Evolutionary conservation across 805 yeast genomes (phyloP), one percentile per base, ranked within the genome.

Genomic region (Suhomyces canberraensis): DNA sequence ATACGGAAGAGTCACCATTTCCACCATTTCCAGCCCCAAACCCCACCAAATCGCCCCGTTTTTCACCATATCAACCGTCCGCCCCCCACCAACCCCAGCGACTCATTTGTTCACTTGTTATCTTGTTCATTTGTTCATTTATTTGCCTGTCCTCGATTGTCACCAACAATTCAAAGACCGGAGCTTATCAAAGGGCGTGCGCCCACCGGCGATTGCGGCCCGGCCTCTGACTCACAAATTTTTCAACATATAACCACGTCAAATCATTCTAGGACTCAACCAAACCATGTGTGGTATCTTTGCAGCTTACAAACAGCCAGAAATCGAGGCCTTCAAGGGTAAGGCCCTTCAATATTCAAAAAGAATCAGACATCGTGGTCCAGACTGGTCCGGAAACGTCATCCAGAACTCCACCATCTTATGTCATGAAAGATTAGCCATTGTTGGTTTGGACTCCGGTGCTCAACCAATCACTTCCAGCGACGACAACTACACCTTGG

Each of bases 361-460:
- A 66, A 79, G 90, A 68, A 84, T 91, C 62, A 82, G 99, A 71
- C 99, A 93, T 69, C 83, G 99, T 69, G 99, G 99, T 57, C 99
- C 99, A 50, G 99, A 93, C 69, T 93, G 99, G 99, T 76, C 89
- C 25, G 98, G 98, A 57, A 89, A 88, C 79, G 61, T 75, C 47
- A 69, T 76, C 48, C 79, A 81, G 59, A 86, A 86, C 81, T 62
- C 71, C 47, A 87, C 97, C 32, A 81, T 93, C 49, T 67, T 93
- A 50, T 81, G 85, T 52, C 98, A 93, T 63, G 98, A 93, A 73
- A 86, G 98, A 73, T 75, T 93, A 61, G 95, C 98, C 48, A 90
- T 93, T 60, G 98, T 93, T 44, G 98, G 98, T 52, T 75, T 93
- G 52, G 97, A 89, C 63, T 74, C 96, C 30, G 99, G 99, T 59